A percentile compares a stretch with the other conserved stretches of the same genome.
phyloP scores from a whole-genome alignment of 2,329 filamentous ascomycete species.

The Trichophyton simii region DNA sequence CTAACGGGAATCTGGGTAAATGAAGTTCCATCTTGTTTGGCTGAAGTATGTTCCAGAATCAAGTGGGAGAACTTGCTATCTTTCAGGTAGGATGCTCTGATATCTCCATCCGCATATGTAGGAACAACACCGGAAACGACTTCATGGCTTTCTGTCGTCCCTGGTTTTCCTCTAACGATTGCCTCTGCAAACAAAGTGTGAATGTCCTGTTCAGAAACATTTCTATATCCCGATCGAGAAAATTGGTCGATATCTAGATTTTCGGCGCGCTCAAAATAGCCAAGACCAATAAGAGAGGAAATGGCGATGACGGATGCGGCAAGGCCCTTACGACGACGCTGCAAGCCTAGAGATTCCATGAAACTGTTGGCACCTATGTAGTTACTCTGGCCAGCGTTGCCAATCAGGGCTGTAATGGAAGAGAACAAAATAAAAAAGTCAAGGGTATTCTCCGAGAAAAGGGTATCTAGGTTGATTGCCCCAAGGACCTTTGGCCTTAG shows the following conservation, averaged over 20 bases:
- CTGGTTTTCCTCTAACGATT: constrained; percentile 32
- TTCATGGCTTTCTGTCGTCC: constrained; percentile 1
- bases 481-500: constrained; percentile 33
- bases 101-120: neutral
- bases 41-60: neutral
- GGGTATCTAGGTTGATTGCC: constrained; percentile 14
- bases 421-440: constrained; percentile 15
- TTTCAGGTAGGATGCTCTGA: neutral
- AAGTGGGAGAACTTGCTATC: constrained; percentile 1
- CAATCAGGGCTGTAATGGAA: constrained; percentile 16
- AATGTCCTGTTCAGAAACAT: constrained; percentile 37
- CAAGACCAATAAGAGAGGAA: constrained; percentile 3
- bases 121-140: neutral
- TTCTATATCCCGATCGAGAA: constrained; percentile 1
- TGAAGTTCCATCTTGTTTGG: constrained; percentile 3
- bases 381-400: constrained; percentile 25
- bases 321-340: constrained; percentile 7
- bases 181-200: constrained; percentile 43
- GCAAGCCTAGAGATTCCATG: constrained; percentile 25
- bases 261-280: constrained; percentile 9
- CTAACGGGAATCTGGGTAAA: neutral
- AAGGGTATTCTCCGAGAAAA: constrained; percentile 10
- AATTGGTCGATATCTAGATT: neutral
- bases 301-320: constrained; percentile 8
- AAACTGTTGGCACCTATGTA: constrained; percentile 36